Conservation (phyloP, 192 early-diverging fungal genomes). For the Coemansia sp. region DNA sequence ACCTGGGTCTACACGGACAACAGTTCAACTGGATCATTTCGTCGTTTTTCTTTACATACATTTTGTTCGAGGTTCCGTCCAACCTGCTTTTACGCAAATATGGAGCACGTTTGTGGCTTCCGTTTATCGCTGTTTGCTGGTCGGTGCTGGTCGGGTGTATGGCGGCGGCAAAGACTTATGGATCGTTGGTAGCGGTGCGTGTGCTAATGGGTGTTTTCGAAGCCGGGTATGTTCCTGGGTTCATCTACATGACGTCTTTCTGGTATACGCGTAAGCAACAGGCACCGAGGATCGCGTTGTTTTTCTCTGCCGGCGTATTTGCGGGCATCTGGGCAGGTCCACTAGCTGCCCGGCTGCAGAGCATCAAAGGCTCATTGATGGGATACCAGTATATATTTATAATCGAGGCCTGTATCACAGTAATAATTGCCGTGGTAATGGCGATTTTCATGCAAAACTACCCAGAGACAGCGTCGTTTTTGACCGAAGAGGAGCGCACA, state of each 20-base stretch:
- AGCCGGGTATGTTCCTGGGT: constrained; percentile 76
- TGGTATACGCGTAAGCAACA: constrained; percentile 57
- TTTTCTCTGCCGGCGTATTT: constrained; percentile 52
- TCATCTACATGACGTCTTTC: constrained; percentile 58
- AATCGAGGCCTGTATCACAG: constrained; percentile 60
- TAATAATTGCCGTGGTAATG: constrained; percentile 43
- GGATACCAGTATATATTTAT: constrained; percentile 59
- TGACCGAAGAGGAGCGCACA: constrained; percentile 57
- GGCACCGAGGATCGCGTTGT: constrained; percentile 46
- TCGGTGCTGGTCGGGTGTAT: constrained; percentile 54
- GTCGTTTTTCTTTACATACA: constrained; percentile 63
- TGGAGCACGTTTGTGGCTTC: constrained; percentile 48
- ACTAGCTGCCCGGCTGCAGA: constrained; percentile 36
- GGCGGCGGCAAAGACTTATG: constrained; percentile 63
- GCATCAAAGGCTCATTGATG: constrained; percentile 27
- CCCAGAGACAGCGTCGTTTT: constrained; percentile 57
- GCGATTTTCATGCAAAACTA: constrained; percentile 56
- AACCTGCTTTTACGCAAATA: constrained; percentile 57
- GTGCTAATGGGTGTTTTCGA: constrained; percentile 50
- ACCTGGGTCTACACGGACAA: constrained; percentile 34
- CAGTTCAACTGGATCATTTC: constrained; percentile 61
- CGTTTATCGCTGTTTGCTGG: constrained; percentile 49
- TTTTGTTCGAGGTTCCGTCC: constrained; percentile 65
- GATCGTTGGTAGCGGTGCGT: constrained; percentile 45
- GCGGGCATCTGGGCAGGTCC: constrained; percentile 56